Base-by-base conservation (phyloP, 2,329 filamentous ascomycete genomes). In the Aspergillus sp. region DNA sequence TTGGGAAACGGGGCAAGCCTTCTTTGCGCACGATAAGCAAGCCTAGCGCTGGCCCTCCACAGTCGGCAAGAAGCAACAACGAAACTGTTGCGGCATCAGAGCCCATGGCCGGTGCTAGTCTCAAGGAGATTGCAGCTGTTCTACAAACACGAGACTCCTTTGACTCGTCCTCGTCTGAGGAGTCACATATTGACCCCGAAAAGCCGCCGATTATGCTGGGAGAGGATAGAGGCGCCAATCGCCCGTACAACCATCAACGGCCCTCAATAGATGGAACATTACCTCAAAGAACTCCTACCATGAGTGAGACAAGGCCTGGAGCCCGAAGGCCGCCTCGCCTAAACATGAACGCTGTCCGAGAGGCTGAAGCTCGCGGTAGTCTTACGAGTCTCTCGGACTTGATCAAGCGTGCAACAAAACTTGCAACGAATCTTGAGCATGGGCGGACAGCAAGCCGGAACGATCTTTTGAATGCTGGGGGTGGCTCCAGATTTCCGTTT, bases 381-480 rank as follows among this genome's bases (percentile, higher is more conserved):
- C 82, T 97, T 65, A 98, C 95, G 1, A 97, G 93, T 77, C 81
- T 99, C 62, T 91, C 93, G 0, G 95, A 98, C 74, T 81, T 99
- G 63, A 98, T 99, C 68, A 85, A 88, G 71, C 87, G 95, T 68
- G 95, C 95, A 11, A 98, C 94, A 0, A 88, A 87, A 66, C 81
- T 98, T 43, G 94, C 93, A 17, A 87, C 91, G 0, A 93, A 96
- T 77, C 88, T 99, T 61, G 94, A 98, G 70, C 89, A 89, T 66
- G 94, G 94, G 13, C 89, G 80, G 66, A 89, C 87, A 22, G 87
- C 87, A 13, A 89, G 86, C 71, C 80, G 84, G 60, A 69, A 84
- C 77, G 78, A 84, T 77, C 72, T 80, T 63, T 67, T 78, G n/a
- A 74, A 74, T 63, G 65, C 70, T 56, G 65, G 67, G 56, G 65